phyloP scores from a whole-genome alignment of 1,284 basidiomycete species.

The Cryptococcus floricola region DNA sequence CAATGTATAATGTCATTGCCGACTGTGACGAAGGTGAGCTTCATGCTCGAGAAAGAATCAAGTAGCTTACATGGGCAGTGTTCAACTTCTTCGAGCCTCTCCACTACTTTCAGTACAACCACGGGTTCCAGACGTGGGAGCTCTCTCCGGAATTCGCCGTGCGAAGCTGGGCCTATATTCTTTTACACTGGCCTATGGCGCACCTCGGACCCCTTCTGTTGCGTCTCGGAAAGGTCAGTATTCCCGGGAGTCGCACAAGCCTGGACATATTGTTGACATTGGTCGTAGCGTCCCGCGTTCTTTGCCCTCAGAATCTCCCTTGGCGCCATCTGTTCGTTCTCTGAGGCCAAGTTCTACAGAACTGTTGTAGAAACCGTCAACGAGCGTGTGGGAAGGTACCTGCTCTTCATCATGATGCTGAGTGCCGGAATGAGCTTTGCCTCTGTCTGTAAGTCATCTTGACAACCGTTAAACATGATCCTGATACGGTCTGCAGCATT shows the following conservation, averaged over 20 bases:
- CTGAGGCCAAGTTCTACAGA: constrained; percentile 82
- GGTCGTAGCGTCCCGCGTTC: constrained; percentile 53
- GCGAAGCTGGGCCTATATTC: constrained; percentile 88
- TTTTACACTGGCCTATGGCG: constrained; percentile 60
- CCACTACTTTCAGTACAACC: constrained; percentile 76
- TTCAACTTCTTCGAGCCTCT: constrained; percentile 99
- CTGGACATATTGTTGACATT: constrained; percentile 1
- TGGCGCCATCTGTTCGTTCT: constrained; percentile 67
- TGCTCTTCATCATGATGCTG: constrained; percentile 76
- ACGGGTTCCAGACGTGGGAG: constrained; percentile 98
- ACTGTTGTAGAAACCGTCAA: constrained; percentile 77
- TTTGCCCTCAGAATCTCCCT: constrained; percentile 81
- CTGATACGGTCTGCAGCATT: constrained; percentile 60
- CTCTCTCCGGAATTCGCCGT: constrained; percentile 85
- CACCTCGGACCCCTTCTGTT: constrained; percentile 43
- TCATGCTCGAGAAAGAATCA: not conserved
- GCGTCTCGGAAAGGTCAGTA: constrained; percentile 49
- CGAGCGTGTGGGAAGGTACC: constrained; percentile 83
- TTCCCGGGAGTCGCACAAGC: not conserved
- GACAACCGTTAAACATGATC: not conserved
- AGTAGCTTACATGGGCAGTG: constrained; percentile 53
- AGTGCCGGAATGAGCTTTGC: constrained; percentile 94
- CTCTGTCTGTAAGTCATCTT: constrained; percentile 60
- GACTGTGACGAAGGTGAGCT: constrained; percentile 92
- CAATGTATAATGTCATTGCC: constrained; percentile 92